Evolutionary conservation across 2,329 filamentous ascomycete genomes (phyloP).

Genomic region (Diplodia mutila): DNA sequence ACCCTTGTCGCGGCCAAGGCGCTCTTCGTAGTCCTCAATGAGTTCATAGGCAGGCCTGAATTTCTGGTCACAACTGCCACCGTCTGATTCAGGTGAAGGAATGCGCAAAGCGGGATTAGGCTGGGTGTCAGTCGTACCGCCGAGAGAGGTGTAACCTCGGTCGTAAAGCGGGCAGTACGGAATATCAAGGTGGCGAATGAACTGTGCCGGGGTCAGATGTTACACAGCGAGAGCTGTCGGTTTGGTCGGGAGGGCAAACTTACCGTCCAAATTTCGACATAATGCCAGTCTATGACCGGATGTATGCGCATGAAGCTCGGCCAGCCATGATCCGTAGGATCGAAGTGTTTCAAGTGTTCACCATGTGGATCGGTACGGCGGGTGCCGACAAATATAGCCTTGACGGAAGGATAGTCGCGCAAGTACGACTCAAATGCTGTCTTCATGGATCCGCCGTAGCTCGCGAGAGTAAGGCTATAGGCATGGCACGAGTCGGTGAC

Average conservation of each 20-base stretch:
- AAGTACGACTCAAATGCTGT: slow-evolving; percentile 80
- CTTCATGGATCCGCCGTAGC: slow-evolving; percentile 79
- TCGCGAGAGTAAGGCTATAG: slow-evolving; percentile 76
- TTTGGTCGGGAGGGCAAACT: slow-evolving; percentile 1
- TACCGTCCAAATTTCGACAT: slow-evolving; percentile 83
- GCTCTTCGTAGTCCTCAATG: slow-evolving; percentile 46
- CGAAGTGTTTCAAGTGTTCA: slow-evolving; percentile 76
- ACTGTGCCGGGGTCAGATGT: slow-evolving; percentile 41
- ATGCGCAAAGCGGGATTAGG: slow-evolving; percentile 72
- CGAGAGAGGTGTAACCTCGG: slow-evolving; percentile 86
- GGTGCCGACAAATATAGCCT: slow-evolving; percentile 85
- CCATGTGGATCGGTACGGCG: slow-evolving; percentile 92
- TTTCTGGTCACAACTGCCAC: slow-evolving; percentile 29
- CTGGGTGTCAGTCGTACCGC: slow-evolving; percentile 83
- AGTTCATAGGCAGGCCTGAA: slow-evolving; percentile 47
- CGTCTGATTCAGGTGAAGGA: slow-evolving; percentile 29
- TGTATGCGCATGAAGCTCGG: slow-evolving; percentile 91
- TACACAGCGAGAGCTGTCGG: background rate
- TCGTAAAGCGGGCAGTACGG: slow-evolving; percentile 90
- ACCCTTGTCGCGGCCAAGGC: slow-evolving; percentile 41
- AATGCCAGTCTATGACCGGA: slow-evolving; percentile 97
- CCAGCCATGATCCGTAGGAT: slow-evolving; percentile 87
- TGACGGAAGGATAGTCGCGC: slow-evolving; percentile 63
- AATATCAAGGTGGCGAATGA: slow-evolving; percentile 76
- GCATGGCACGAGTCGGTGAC: slow-evolving; percentile 66